Conservation (phyloP, 352 stramenopile species). For the Pilasporangium apinafurcum region DNA sequence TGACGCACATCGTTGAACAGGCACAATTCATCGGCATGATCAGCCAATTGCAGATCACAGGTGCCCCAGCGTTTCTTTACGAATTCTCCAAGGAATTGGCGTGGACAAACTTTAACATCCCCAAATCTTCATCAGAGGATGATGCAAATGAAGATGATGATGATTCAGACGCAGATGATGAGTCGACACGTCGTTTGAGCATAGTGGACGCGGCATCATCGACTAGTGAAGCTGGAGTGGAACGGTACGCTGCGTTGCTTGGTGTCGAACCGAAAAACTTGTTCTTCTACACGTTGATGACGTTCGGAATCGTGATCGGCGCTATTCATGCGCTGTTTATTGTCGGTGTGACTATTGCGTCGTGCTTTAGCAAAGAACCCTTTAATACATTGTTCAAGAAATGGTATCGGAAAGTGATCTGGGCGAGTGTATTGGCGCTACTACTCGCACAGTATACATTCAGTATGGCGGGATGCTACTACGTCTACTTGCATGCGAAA, state of each 20-base stretch:
- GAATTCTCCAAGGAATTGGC: slow-evolving; percentile 78
- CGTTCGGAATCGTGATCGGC: slow-evolving; percentile 49
- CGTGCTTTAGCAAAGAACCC: slow-evolving; percentile 38
- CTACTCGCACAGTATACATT: slow-evolving; percentile 85
- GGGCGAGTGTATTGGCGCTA: slow-evolving; percentile 57
- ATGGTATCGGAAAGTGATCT: slow-evolving; percentile 83
- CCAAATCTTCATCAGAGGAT: too few relatives aligned
- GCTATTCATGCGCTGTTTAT: slow-evolving; percentile 58
- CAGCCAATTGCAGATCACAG: slow-evolving; percentile 66
- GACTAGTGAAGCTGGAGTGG: slow-evolving; percentile 47
- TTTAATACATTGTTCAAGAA: slow-evolving; percentile 44
- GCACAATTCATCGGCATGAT: slow-evolving; percentile 84
- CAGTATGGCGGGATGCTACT: slow-evolving; percentile 74
- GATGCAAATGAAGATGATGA: slow-evolving; percentile 15
- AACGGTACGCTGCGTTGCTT: slow-evolving; percentile 63
- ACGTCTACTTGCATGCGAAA: slow-evolving; percentile 42
- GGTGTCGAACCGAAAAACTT: slow-evolving; percentile 54
- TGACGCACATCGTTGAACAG: slow-evolving; percentile 83
- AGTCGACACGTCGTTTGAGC: too few relatives aligned
- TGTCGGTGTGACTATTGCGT: slow-evolving; percentile 44
- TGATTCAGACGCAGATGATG: slow-evolving; percentile 13
- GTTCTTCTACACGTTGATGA: slow-evolving; percentile 79
- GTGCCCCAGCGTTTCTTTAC: slow-evolving; percentile 68
- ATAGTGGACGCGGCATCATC: too few relatives aligned
- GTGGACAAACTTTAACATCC: slow-evolving; percentile 86